Evolutionary conservation across 2,329 filamentous ascomycete species (phyloP).

Genomic region (Aspergillus brasiliensis): DNA sequence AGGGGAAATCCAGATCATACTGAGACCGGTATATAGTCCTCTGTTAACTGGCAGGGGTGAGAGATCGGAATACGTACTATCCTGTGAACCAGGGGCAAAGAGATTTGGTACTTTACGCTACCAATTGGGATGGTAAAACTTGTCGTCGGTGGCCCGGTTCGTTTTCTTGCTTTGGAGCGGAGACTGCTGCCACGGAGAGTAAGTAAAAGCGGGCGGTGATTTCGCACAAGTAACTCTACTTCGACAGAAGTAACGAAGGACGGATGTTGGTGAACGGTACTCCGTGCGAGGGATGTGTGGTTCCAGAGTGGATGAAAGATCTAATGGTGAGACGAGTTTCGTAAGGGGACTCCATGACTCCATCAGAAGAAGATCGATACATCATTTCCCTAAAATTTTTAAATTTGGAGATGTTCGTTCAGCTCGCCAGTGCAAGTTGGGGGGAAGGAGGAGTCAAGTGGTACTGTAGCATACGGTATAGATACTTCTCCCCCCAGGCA

Average conservation of each 20-base stretch:
- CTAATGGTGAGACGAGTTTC: not conserved
- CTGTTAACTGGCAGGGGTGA: not conserved
- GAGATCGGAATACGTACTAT: not conserved
- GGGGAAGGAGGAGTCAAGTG: not conserved
- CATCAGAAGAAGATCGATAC: too few species aligned
- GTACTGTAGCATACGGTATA: not conserved
- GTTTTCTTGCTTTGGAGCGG: not conserved
- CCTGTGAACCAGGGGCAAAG: not conserved
- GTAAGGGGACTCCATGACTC: not conserved
- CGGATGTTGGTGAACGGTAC: not conserved
- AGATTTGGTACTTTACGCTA: not conserved
- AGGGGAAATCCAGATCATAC: not conserved
- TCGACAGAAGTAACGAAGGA: not conserved
- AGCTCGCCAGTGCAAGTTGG: not conserved
- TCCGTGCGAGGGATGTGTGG: not conserved
- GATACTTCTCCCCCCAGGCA: not conserved
- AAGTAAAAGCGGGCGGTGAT: too few species aligned
- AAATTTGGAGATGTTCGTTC: not conserved
- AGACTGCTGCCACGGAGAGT: not conserved
- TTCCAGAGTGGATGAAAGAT: not conserved
- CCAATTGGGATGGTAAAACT: not conserved
- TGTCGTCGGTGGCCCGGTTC: too few species aligned
- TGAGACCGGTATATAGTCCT: not conserved
- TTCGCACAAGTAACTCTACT: too few species aligned
- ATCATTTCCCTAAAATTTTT: not conserved